Evolutionary conservation across 805 yeast species (phyloP), one percentile per base, ranked within the genome.

Genomic region (Candida boidinii): DNA sequence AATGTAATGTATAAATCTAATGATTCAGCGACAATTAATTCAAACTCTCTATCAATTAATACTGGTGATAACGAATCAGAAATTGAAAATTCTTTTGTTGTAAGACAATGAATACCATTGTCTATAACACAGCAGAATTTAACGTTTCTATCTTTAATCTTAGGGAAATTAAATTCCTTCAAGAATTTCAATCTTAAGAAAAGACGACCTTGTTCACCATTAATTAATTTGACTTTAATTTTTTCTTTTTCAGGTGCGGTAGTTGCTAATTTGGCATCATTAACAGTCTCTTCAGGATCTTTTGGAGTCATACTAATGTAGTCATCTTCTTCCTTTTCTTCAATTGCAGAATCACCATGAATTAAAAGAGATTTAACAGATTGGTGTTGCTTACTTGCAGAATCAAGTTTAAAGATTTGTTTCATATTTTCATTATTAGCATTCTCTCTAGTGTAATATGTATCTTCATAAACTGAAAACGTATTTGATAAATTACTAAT

Each of bases 1-100:
- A 87, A 56, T 0, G 95, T 86, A 29, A 88, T 54, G 25, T 77
- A 69, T 28, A 88, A 62, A 39, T 80, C 81, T 17, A 80, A 62
- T 3, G 68, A 59, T 13, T 69, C 73, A 14, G 70, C 75, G 17
- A 80, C 80, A 4, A 78, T 64, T 41, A 80, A 60, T 53, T 86
- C 96, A 52, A 85, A 85, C 48, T 88, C 96, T 48, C 82, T 85
- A 30, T 69, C 69, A 33, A 84, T 58, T 17, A n/a, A n/a, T n/a
- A n/a, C n/a, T n/a, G n/a, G n/a, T n/a, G n/a, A n/a, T n/a, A n/a
- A n/a, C n/a, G n/a, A n/a, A n/a, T n/a, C n/a, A n/a, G n/a, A n/a
- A n/a, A n/a, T n/a, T n/a, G n/a, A n/a, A n/a, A 9, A n/a, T 28
- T 39, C 54, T 17, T 51, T 54, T 0, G 95, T 85, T 23, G 76